These are phyloP conservation scores for Ogataea pilisensis DNA, from an alignment of 805 yeast genomes.

Conservation along the genomic window DNA sequence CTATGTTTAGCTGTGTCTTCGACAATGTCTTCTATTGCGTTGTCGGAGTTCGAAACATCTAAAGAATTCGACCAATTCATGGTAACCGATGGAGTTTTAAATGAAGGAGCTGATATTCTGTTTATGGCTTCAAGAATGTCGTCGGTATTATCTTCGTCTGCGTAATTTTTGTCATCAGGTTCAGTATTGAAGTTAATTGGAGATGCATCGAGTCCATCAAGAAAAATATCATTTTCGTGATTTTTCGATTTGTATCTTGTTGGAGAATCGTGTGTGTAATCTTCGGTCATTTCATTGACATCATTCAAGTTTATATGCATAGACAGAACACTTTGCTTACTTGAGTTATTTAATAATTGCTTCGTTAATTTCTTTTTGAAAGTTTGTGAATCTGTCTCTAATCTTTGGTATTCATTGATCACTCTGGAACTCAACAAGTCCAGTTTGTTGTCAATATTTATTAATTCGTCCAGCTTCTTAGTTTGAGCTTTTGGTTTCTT, in stretches of 20 bases:
- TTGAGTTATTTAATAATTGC: conserved; percentile 16
- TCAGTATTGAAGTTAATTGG: background rate
- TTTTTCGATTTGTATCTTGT: conserved; percentile 8
- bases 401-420: conserved; percentile 59
- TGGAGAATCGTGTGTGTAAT: conserved; percentile 20
- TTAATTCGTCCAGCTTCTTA: conserved; percentile 1
- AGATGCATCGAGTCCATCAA: background rate
- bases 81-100: conserved; percentile 32
- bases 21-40: conserved; percentile 14
- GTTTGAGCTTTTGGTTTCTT: background rate
- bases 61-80: conserved; percentile 35
- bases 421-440: conserved; percentile 70
- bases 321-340: conserved; percentile 21
- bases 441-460: conserved; percentile 32
- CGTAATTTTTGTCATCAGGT: background rate
- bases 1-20: conserved; percentile 8
- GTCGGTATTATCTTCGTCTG: conserved; percentile 12
- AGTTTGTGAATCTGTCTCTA: conserved; percentile 7
- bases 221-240: conserved; percentile 1
- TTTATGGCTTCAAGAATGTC: conserved; percentile 16
- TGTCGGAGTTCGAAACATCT: conserved; percentile 20
- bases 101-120: conserved; percentile 24
- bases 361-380: conserved; percentile 23
- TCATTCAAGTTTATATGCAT: conserved; percentile 14
- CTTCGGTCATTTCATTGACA: conserved; percentile 13